Base-by-base conservation (phyloP, 139 green algal genomes). In the Bryopsis sp. region DNA sequence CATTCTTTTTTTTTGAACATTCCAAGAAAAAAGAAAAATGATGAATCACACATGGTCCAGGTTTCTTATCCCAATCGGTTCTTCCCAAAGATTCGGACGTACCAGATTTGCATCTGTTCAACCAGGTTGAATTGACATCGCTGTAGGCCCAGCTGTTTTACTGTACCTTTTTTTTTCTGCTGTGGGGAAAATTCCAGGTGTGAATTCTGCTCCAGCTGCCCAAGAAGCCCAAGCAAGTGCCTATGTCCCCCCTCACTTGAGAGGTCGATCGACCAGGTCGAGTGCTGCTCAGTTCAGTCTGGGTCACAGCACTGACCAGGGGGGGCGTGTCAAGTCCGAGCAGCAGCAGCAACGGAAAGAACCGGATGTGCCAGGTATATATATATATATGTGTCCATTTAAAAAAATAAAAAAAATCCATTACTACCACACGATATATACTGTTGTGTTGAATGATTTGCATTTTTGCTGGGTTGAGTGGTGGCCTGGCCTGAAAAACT, bases 181-280 rank as follows among this genome's bases (percentile, higher is more conserved):
- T 54, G 19, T 54, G 43, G 11, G 43, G 43, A 11, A 54, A 19
- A 19, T 54, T 54, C 43, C 43, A 54, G 11, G 15, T 54, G 43
- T 19, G 15, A 54, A 19, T 0, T 28, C 66, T 8, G 37, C 78
- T n/a, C n/a, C 50, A 38, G 70, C 66, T 28, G 22, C 34, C 36
- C 47, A 71, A 71, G 75, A 73, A 34, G 47, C 48, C 3, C 47
- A 47, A 7, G 57, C 72, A 15, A 60, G 48, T 24, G 77, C 72
- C 29, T 87, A 86, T 68, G 72, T 89, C 22, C 77, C 83, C 0
- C 83, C 83, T 11, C 79, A 85, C 64, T 31, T 81, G 38, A 58
- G 82, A 7, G 70, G 77, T 43, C 37, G 65, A 24, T 3, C 50
- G 2, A 64, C 24, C 2, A 74, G 72, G 4, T 64, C 36, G 48